Evolutionary conservation across 2,329 filamentous ascomycete genomes (phyloP), one percentile per base, ranked within the genome.

Genomic region (Cytospora piceae): DNA sequence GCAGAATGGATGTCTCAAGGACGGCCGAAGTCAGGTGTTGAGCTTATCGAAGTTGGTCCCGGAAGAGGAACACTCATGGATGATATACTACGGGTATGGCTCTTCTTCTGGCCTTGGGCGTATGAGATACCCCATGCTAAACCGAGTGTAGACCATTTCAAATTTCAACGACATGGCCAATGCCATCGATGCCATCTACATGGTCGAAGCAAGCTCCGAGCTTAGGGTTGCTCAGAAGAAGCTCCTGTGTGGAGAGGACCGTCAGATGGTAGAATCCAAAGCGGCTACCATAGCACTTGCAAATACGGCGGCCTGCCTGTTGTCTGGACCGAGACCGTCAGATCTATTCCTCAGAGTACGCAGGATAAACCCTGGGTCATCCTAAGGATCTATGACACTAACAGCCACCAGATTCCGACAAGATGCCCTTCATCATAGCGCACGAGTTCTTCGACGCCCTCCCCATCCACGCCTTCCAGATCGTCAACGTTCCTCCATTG

Each of bases 371-470:
- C 9, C 20, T 14, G 0, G 31, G 6, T 2, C 9, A 9, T 12
- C 9, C 2, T 39, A 1, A 22, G 9, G 14, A 22, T 56, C 4
- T 4, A 29, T 11, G 22, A n/a, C 31, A 24, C 49, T 17, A 11
- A 57, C 53, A n/a, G 22, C 42, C 29, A 61, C 59, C 70, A 89
- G 88, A 86, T 67, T 78, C 87, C 27, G 83, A 85, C 67, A 91
- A 90, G 74, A 91, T 89, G 27, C 94, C 95, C 0, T 96, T 98
- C 77, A 96, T 99, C 67, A 87, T 98, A 58, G 95, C 95, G 5
- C 95, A 99, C 76, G 95, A 99, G 76, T 98, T 99, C 82, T 99
- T 99, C 79, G 95, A 99, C 72, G 95, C 95, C 2, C 88, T 99
- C 0, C 95, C 95, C 39, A 97, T 99, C 71, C 94, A 99, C 76